phyloP scores from a whole-genome alignment of 306 rosid species.

The Mimosa pudica region DNA sequence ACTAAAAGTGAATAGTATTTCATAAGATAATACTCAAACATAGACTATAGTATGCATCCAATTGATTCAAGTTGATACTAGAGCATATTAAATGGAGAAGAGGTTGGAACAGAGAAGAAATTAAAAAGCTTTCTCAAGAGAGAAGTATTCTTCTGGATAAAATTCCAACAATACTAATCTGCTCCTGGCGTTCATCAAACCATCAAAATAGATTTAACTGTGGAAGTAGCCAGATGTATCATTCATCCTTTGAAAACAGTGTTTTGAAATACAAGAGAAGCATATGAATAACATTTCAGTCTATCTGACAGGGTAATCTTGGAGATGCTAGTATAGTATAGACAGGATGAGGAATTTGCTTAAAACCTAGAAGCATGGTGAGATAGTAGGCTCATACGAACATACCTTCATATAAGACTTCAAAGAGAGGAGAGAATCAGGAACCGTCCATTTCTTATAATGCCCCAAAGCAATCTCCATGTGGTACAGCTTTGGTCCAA shows the following conservation, averaged over 20 bases:
- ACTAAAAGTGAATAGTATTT: neutral
- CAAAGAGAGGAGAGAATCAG: constrained; percentile 68
- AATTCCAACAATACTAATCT: constrained; percentile 15
- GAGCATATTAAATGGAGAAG: constrained; percentile 8
- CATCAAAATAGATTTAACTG: neutral
- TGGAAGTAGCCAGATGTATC: neutral
- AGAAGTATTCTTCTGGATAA: constrained; percentile 1
- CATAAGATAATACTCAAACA: constrained; percentile 11
- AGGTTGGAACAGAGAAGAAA: constrained; percentile 4
- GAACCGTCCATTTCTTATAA: constrained; percentile 78
- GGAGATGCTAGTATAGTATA: neutral
- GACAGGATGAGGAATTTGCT: constrained; percentile 1
- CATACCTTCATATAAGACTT: constrained; percentile 77
- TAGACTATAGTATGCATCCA: neutral
- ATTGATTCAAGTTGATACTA: neutral
- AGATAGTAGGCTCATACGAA: constrained; percentile 28
- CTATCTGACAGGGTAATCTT: neutral
- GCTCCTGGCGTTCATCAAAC: neutral
- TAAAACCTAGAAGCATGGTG: constrained; percentile 2
- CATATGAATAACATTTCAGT: constrained; percentile 1
- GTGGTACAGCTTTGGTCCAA: constrained; percentile 90
- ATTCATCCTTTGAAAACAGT: neutral
- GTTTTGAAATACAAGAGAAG: constrained; percentile 1
- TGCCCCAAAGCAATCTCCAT: constrained; percentile 87
- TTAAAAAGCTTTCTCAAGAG: constrained; percentile 11